A percentile compares a stretch with the other conserved stretches of the same genome.
Evolutionary conservation across 305 asterid species (phyloP).

Genomic region (Solanum hybrid): DNA sequence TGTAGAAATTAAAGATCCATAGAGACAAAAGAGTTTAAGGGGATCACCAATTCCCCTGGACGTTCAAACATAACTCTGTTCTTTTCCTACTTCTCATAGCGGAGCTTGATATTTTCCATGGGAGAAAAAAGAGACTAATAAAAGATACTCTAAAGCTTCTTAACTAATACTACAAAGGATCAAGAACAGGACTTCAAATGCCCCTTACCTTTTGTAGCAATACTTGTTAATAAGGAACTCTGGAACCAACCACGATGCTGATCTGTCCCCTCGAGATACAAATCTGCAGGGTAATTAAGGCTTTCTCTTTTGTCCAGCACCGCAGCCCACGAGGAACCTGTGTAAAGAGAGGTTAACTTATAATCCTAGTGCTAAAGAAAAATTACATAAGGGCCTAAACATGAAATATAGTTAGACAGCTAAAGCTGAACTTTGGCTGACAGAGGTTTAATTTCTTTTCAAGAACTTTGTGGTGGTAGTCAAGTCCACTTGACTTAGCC

Average conservation of each 20-base stretch:
- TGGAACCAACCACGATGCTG: slow-evolving; percentile 99
- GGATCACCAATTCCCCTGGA: neutral
- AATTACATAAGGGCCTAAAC: neutral
- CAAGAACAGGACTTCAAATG: neutral
- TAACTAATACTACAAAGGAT: slow-evolving; percentile 5
- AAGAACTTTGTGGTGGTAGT: neutral
- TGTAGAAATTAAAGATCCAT: neutral
- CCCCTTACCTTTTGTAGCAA: slow-evolving; percentile 77
- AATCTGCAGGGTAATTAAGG: slow-evolving; percentile 87
- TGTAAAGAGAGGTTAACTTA: neutral
- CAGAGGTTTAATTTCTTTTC: neutral
- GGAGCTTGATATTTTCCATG: neutral
- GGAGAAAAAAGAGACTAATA: neutral
- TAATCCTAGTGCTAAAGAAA: neutral
- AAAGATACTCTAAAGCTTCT: neutral
- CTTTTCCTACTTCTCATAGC: neutral
- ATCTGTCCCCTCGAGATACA: slow-evolving; percentile 96
- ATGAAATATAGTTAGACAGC: neutral
- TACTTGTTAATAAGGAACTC: slow-evolving; percentile 82
- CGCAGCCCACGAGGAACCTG: slow-evolving; percentile 99
- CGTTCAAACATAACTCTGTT: neutral
- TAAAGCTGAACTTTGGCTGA: neutral
- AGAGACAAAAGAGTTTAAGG: neutral
- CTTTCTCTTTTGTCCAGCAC: slow-evolving; percentile 68
- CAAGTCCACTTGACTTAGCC: neutral